Evolutionary conservation across 352 stramenopile species (phyloP).

Genomic region (Phytopythium helicoides): DNA sequence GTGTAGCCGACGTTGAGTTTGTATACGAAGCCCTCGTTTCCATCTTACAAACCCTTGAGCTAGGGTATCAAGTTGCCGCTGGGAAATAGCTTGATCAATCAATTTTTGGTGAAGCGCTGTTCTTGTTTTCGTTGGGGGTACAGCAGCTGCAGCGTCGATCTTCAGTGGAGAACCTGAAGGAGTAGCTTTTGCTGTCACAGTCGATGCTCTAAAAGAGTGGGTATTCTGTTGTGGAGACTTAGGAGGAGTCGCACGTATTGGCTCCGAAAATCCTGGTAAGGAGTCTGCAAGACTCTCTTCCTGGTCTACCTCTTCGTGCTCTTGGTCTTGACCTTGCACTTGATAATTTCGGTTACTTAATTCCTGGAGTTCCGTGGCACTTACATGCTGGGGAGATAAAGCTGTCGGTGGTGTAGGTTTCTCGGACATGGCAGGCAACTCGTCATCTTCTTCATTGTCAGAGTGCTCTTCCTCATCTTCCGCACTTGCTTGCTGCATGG

Average conservation of each 20-base stretch:
- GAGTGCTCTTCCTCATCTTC: slow-evolving; percentile 12
- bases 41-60: slow-evolving; percentile 46
- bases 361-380: background rate
- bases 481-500: background rate
- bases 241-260: slow-evolving; percentile 3
- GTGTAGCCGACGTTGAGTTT: slow-evolving; percentile 33
- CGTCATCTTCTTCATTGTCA: slow-evolving; percentile 36
- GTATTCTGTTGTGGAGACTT: background rate
- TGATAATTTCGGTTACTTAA: background rate
- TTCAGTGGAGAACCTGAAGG: background rate
- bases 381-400: slow-evolving; percentile 1
- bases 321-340: background rate
- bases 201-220: background rate
- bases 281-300: slow-evolving; percentile 21
- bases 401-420: slow-evolving; percentile 8
- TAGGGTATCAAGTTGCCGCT: slow-evolving; percentile 37
- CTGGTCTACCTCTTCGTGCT: slow-evolving; percentile 6
- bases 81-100: slow-evolving; percentile 48
- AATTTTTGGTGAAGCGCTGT: slow-evolving; percentile 54
- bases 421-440: slow-evolving; percentile 59
- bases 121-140: slow-evolving; percentile 1
- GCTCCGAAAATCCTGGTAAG: slow-evolving; percentile 32
- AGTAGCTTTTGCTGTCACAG: background rate
- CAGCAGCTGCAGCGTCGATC: background rate
- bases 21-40: slow-evolving; percentile 50